These are phyloP conservation scores for Phytopythium helicoides DNA, from an alignment of 352 stramenopile genomes.

Conservation along the genomic window DNA sequence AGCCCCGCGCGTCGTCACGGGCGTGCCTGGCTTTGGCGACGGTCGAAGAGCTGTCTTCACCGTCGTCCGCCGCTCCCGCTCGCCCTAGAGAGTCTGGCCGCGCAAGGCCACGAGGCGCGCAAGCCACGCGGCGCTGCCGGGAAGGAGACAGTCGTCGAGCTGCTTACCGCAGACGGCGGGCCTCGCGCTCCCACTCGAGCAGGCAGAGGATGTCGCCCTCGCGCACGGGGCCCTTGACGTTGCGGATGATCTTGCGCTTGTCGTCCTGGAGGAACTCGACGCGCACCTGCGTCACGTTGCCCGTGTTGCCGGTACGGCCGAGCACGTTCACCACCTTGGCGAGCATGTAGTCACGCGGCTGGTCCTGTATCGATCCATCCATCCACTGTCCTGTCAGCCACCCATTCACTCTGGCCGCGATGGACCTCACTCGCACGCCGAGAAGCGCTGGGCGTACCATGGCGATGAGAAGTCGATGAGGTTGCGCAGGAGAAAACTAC, in stretches of 20 bases:
- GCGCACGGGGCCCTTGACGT: slow-evolving; percentile 99
- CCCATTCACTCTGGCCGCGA: not conserved
- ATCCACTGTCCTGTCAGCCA: slow-evolving; percentile 22
- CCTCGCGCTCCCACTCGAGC: slow-evolving; percentile 99
- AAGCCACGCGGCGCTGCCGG: not conserved
- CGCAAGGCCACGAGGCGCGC: too few species aligned
- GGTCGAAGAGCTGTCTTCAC: too few species aligned
- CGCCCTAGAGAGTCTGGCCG: too few species aligned
- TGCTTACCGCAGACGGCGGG: slow-evolving; percentile 96
- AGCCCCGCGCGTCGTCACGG: not conserved
- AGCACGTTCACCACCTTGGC: slow-evolving; percentile 99
- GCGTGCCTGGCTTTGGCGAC: too few species aligned
- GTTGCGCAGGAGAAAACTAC: slow-evolving; percentile 69
- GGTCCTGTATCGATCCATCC: slow-evolving; percentile 39
- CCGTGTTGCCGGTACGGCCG: slow-evolving; percentile 99
- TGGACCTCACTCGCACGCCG: not conserved
- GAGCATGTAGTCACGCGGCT: slow-evolving; percentile 94
- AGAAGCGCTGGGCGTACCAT: too few species aligned
- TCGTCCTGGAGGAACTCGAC: slow-evolving; percentile 99
- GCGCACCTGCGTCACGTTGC: slow-evolving; percentile 99
- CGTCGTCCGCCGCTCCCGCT: too few species aligned
- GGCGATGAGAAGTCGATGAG: slow-evolving; percentile 85
- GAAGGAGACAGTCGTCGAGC: slow-evolving; percentile 12
- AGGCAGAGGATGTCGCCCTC: slow-evolving; percentile 99
- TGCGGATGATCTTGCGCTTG: slow-evolving; percentile 99